Conservation (phyloP, 805 yeast genomes). For the Myxozyma lipomycoides region DNA sequence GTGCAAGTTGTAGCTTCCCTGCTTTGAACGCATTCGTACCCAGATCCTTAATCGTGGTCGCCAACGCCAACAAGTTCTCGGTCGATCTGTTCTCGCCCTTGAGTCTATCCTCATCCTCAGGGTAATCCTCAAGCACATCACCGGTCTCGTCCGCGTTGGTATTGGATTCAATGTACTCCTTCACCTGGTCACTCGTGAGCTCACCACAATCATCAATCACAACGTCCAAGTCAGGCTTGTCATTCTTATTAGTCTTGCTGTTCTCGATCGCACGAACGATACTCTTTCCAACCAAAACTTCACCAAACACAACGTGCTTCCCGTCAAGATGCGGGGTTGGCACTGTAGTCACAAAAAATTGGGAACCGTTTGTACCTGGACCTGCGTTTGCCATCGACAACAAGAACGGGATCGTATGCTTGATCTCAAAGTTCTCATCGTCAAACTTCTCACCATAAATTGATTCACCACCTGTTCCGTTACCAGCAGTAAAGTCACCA, state of each 20-base stretch:
- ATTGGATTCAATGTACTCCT: conserved; percentile 17
- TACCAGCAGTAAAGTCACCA: conserved; percentile 66
- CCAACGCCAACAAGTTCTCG: conserved; percentile 63
- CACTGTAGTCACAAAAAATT: conserved; percentile 88
- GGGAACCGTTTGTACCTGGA: conserved; percentile 92
- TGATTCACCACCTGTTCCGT: conserved; percentile 69
- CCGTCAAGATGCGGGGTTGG: conserved; percentile 93
- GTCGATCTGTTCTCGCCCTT: conserved; percentile 48
- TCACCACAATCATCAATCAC: conserved; percentile 74
- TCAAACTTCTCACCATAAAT: conserved; percentile 83
- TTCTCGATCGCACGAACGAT: conserved; percentile 63
- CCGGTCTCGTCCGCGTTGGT: conserved; percentile 60
- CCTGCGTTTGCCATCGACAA: conserved; percentile 98
- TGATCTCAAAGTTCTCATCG: conserved; percentile 70
- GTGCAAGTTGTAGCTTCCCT: conserved; percentile 55
- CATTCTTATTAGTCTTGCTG: conserved; percentile 58
- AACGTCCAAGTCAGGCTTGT: conserved; percentile 69
- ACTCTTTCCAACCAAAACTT: conserved; percentile 49
- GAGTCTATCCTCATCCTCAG: conserved; percentile 67
- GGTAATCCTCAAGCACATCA: conserved; percentile 69
- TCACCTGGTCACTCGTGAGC: conserved; percentile 54
- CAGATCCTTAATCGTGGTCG: conserved; percentile 61
- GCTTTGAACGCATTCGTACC: conserved; percentile 76
- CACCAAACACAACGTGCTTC: conserved; percentile 95
- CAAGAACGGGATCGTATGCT: conserved; percentile 79